Base-by-base conservation (phyloP, 768 basidiomycete species). In the Trametes cinnabarina region DNA sequence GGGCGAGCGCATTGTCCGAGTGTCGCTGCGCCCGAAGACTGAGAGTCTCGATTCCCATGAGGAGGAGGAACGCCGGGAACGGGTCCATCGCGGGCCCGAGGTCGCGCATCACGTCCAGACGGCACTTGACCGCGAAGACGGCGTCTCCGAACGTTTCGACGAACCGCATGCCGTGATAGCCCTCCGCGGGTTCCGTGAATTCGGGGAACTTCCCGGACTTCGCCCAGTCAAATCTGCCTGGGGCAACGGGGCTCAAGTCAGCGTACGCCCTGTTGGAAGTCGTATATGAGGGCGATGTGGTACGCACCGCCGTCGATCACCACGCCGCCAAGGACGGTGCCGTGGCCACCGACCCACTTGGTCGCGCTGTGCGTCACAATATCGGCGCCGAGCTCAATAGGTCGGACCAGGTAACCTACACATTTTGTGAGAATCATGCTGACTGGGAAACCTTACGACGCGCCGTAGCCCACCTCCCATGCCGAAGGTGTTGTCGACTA, bases 281-380 rank as follows among this genome's bases (percentile, higher is more conserved):
- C 35, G 20, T 28, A 34, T 19, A 23, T 17, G 11, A n/a, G 30
- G 22, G 19, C 9, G 30, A 10, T 12, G 63, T 37, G 28, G 63
- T 15, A 71, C 68, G 32, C 67, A 81, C 88, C 90, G 6, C 82
- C 79, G 68, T 91, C 89, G 53, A 92, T 72, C 61, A 93, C 75
- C 20, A 90, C 82, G 40, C 90, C 91, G 9, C 79, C 88, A 46
- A 93, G 88, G 30, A 87, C 88, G 0, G 84, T 91, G 32, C 91
- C 90, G 61, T 90, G 88, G 0, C 87, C 87, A 15, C 87, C 85
- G 35, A 92, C 89, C 91, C 91, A 93, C 66, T 93, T 92, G 1
- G 91, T 91, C 0, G 87, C 87, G 49, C 85, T 87, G 68, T 92
- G 85, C 14, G 90, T 77, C 55, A 92, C 75, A 55, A 93, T 88